phyloP scores from a whole-genome alignment of 2,329 filamentous ascomycete species.

The Aspergillus chevalieri region DNA sequence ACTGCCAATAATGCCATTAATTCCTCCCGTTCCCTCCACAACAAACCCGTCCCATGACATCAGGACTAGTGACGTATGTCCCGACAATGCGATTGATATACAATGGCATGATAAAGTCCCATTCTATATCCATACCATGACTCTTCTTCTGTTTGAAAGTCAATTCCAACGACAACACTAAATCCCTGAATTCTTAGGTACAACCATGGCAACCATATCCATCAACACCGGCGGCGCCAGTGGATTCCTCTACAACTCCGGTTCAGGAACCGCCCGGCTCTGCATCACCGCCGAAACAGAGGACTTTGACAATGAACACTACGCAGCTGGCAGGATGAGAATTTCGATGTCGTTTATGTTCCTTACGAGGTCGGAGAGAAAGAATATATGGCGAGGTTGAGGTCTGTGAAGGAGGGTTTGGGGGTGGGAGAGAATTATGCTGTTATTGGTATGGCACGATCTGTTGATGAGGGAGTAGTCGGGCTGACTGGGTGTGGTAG shows the following conservation, averaged over 20 bases:
- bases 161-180: neutral
- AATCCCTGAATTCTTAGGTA: neutral
- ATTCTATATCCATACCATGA: neutral
- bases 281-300: conserved; percentile 29
- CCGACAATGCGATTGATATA: too few species aligned
- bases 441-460: conserved; percentile 49
- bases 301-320: conserved; percentile 51
- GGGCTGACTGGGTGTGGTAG: conserved; percentile 30
- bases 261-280: conserved; percentile 25
- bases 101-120: neutral
- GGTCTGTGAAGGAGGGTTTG: conserved; percentile 48
- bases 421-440: conserved; percentile 56
- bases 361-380: conserved; percentile 49
- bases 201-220: conserved; percentile 26
- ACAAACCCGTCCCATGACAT: neutral
- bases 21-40: too few species aligned
- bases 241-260: conserved; percentile 31
- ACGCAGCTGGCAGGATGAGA: conserved; percentile 54
- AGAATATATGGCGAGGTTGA: conserved; percentile 46
- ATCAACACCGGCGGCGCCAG: conserved; percentile 27
- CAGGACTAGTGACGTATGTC: neutral
- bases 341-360: conserved; percentile 54
- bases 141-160: neutral
- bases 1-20: too few species aligned
- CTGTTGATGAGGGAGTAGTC: too few species aligned